These are phyloP conservation scores for Corymbia calophylla DNA, from an alignment of 441 rosid genomes.

Conservation along the genomic window DNA sequence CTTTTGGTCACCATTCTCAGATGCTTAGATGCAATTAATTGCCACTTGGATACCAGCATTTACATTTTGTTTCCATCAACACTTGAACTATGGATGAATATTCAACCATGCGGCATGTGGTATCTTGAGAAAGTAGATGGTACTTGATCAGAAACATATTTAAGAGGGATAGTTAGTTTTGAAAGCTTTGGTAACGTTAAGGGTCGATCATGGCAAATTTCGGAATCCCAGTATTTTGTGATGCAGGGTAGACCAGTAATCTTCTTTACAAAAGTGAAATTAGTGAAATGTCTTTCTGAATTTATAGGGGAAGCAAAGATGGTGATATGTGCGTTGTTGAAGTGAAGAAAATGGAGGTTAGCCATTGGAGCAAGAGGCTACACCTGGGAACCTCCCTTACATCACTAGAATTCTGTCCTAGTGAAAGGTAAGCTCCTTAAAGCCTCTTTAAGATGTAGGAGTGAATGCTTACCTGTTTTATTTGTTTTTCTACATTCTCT, in stretches of 20 bases:
- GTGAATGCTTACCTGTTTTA: not conserved
- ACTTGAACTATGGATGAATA: not conserved
- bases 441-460: not conserved
- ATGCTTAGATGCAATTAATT: not conserved
- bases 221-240: not conserved
- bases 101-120: not conserved
- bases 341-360: constrained; percentile 83
- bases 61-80: not conserved
- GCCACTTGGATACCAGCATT: not conserved
- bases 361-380: constrained; percentile 85
- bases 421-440: constrained; percentile 46
- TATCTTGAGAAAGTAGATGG: not conserved
- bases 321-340: constrained; percentile 82
- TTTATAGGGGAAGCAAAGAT: constrained; percentile 77
- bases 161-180: not conserved
- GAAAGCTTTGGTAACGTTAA: not conserved
- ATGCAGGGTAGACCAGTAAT: not conserved
- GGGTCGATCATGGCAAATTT: not conserved
- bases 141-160: not conserved
- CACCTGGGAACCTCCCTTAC: constrained; percentile 71
- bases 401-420: constrained; percentile 79
- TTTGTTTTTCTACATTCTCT: not conserved
- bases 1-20: not conserved
- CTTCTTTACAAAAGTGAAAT: not conserved
- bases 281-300: not conserved